Base-by-base conservation (phyloP, 2,329 filamentous ascomycete species). In the Fusarium gaditjirri region DNA sequence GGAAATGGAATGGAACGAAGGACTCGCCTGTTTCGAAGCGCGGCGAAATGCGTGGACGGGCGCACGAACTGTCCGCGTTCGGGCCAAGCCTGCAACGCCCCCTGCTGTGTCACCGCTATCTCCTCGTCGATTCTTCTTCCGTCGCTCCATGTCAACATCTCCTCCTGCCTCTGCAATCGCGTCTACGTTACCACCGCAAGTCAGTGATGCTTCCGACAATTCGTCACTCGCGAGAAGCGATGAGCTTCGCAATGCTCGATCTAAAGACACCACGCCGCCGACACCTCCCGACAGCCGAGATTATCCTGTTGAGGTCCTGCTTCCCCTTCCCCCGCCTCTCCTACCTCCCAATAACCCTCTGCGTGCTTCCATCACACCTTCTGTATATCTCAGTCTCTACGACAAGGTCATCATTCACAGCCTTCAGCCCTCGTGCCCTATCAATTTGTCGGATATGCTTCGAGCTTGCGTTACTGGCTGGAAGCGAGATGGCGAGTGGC, bases 401-500 rank as follows among this genome's bases (percentile, higher is more conserved):
- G 92, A 93, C 78, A 97, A 97, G 82, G 92, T 97, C 55, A 91
- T 98, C 44, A 81, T 94, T 2, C 91, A 95, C 77, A 89, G 87
- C 41, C 88, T 96, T 71, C 93, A 94, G 6, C 95, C 95, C 0
- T 92, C 92, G 3, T 93, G 97, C 21, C 95, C 95, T 7, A 92
- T 98, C 77, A 98, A 97, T 75, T 88, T 98, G 1, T 84, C 87
- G 35, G 94, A 97, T 75, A 91, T 98, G 84, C 90, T 93, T 27
- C 88, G 90, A 14, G 90, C 93, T 17, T 93, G 95, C 72, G 94
- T 98, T 2, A 87, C 92, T 33, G 95, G 95, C 46, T 98, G 95
- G 95, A 97, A 97, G 81, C 88, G 93, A 43, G 94, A 96, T 76
- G 95, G 94, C 21, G 94, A 97, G 81, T 98, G 95, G 95, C 95